Evolutionary conservation across 1,139 yeast species (phyloP), one percentile per base, ranked within the genome.

Genomic region (Suhomyces coccinellae): DNA sequence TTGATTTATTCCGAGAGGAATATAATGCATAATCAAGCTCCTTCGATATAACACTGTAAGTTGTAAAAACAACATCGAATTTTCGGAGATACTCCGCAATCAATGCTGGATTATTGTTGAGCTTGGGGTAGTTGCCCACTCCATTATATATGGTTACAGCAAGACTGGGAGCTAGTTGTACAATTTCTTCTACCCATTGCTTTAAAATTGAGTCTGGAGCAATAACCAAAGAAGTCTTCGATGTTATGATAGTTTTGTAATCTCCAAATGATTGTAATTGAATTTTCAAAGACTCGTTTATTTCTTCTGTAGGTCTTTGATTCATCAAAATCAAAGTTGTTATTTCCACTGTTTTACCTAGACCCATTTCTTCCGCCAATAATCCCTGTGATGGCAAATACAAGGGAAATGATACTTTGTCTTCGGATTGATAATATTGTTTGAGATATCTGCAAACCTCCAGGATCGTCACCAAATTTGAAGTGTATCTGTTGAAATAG

Each of bases 281-380:
- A 40, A 61, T 72, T 48, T 61, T 69, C 1, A 69, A 50, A 4
- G 65, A 61, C 30, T 75, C 71, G 44, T 75, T 76, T 10, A 66
- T 52, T 51, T 83, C 85, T 13, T 57, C 61, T 0, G 51, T 41
- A 0, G 77, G 76, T 15, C 88, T 62, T 22, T 71, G 81, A 59
- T 91, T 85, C 44, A 83, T 58, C 3, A 83, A 59, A 0, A 85
- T 66, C 30, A 90, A 65, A 0, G 96, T 73, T 2, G 89, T 72
- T 7, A 89, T 71, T 61, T 93, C 99, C 2, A 93, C 83, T 0
- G 98, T 91, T 60, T 93, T 93, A 0, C 99, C 99, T 5, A 93
- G 73, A 0, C 99, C 98, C 99, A 93, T 93, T 63, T 93, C 98
- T 59, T 91, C 98, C 1, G 95, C 86, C 33, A 91, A 63, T 8